These are phyloP conservation scores for Aspergillus diversus DNA, from an alignment of 495 filamentous ascomycete species.

Conservation along the genomic window DNA sequence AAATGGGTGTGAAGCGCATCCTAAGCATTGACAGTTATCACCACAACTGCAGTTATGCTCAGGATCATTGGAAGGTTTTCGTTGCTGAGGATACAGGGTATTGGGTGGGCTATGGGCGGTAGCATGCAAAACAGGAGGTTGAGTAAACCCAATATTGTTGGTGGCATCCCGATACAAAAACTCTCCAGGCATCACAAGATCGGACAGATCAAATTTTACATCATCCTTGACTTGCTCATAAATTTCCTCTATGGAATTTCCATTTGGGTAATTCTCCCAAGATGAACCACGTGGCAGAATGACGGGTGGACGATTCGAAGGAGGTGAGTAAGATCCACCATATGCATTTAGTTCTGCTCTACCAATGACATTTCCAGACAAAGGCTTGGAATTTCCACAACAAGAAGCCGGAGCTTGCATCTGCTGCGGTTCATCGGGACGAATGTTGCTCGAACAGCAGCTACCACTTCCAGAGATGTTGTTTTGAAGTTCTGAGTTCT, in stretches of 20 bases:
- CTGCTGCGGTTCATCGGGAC: constrained; percentile 14
- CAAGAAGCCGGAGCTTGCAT: constrained; percentile 34
- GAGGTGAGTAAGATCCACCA: too few species aligned
- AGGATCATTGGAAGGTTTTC: constrained; percentile 22
- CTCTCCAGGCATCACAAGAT: background rate
- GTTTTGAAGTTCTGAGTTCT: background rate
- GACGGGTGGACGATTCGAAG: too few species aligned
- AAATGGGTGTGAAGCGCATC: constrained; percentile 71
- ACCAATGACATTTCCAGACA: constrained; percentile 6
- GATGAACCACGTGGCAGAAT: too few species aligned
- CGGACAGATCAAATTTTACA: too few species aligned
- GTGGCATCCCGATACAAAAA: background rate
- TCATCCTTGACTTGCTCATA: too few species aligned
- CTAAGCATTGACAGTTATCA: constrained; percentile 68
- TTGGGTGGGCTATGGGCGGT: constrained; percentile 12
- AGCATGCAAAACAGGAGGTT: background rate
- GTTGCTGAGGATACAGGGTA: constrained; percentile 8
- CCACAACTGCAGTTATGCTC: constrained; percentile 66
- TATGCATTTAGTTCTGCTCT: background rate
- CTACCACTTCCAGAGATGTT: constrained; percentile 12
- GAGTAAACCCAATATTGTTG: constrained; percentile 24
- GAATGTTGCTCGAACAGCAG: constrained; percentile 38
- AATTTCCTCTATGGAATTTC: too few species aligned
- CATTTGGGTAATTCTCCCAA: too few species aligned
- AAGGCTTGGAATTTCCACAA: constrained; percentile 31